Conservation (phyloP, 2,329 filamentous ascomycete genomes). For the Hymenoscyphus fraxineus region DNA sequence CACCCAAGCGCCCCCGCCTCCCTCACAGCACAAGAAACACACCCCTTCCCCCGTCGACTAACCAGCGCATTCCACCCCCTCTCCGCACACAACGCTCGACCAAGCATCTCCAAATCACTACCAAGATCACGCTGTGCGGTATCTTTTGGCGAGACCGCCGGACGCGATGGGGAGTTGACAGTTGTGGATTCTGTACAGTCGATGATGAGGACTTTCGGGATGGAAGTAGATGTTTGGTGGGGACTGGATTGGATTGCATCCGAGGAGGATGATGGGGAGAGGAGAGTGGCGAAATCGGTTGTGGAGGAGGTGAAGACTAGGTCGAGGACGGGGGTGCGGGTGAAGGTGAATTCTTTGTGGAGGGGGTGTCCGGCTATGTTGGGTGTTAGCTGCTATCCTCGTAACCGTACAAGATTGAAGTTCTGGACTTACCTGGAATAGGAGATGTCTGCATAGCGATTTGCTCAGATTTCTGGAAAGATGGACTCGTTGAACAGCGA, state of each 20-base stretch:
- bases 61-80: conserved; percentile 71
- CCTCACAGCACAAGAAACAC: conserved; percentile 68
- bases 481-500: conserved; percentile 57
- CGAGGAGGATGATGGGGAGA: conserved; percentile 29
- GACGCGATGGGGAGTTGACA: conserved; percentile 11
- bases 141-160: conserved; percentile 28
- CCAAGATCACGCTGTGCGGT: conserved; percentile 34
- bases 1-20: conserved; percentile 70
- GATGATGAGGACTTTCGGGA: conserved; percentile 51
- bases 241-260: conserved; percentile 29
- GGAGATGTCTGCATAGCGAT: conserved; percentile 5
- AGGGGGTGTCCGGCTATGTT: conserved; percentile 52
- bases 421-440: conserved; percentile 11
- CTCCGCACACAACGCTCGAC: conserved; percentile 69
- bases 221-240: conserved; percentile 36
- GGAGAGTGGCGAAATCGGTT: conserved; percentile 24
- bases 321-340: conserved; percentile 55
- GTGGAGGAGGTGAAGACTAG: conserved; percentile 39
- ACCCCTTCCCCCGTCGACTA: conserved; percentile 63
- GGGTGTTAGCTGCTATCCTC: conserved; percentile 3
- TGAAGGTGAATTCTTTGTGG: conserved; percentile 60
- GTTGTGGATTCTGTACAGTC: conserved; percentile 48
- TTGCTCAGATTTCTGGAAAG: conserved; percentile 49
- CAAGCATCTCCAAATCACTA: conserved; percentile 66
- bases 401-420: background rate